Evolutionary conservation across 306 rosid genomes (phyloP), one percentile per base, ranked within the genome.

Genomic region (Castanea mollissima): DNA sequence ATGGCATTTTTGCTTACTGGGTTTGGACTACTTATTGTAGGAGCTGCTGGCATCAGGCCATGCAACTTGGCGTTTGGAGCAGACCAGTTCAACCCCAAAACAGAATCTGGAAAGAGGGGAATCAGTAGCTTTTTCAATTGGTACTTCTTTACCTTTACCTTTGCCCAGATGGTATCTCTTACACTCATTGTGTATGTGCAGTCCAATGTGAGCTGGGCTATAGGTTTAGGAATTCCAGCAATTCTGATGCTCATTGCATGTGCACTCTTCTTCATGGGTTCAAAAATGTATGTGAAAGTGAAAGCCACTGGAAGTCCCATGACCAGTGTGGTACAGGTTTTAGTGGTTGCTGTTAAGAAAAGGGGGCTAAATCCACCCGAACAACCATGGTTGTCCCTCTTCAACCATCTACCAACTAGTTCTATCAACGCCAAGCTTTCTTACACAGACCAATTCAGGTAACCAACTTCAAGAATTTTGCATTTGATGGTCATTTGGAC

Each of bases 41-140:
- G 97, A 74, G 94, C 97, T 4, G 97, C 90, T 1, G 97, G 97
- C 14, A 78, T 94, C 46, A 71, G 98, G 69, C 98, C 98, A 18
- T 94, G 98, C 82, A 94, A 89, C 82, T 67, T 94, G 79, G 97
- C 95, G 11, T 94, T 92, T 72, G 98, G 98, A 49, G 97, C 90
- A 1, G 98, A 94, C 83, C 98, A 94, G 83, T 94, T 91, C 83
- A 74, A 94, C 55, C 95, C 93, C 5, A 87, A 85, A 0, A 89
- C 97, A 34, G 97, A 92, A 20, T 78, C 94, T 49, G 97, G 98
- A 13, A 92, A 91, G 57, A 89, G 80, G 41, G 98, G 97, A 10
- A 82, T 94, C 57, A 88, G 90, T 31, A 92, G 97, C 79, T 94
- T 92, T 87, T 91, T 94, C 91, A 94, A 94, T 85, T 94, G 97